Percentiles rank a stretch among this genome's conserved stretches.
Conservation (phyloP, 192 early-diverging fungal species). For the Lobosporangium transversale region DNA sequence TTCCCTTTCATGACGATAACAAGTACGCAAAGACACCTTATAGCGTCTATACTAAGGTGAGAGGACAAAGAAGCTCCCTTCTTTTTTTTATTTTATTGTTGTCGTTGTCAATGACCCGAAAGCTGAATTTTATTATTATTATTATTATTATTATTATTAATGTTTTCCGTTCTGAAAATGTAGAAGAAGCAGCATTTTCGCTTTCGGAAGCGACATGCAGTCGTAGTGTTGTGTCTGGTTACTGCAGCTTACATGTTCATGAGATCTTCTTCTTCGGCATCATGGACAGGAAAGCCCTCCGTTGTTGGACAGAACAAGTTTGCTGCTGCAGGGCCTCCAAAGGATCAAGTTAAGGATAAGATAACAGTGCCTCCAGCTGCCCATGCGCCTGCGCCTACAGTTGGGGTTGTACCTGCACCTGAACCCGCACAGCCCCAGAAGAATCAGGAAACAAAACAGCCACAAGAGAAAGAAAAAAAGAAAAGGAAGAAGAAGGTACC, state of each 20-base stretch:
- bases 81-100: not conserved
- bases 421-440: constrained; percentile 6
- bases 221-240: constrained; percentile 28
- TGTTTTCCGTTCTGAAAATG: not conserved
- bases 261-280: constrained; percentile 15
- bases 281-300: too few species aligned
- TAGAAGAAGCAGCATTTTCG: constrained; percentile 7
- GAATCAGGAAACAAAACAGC: constrained; percentile 12
- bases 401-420: not conserved
- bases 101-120: too few species aligned
- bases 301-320: too few species aligned
- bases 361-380: too few species aligned
- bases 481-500: constrained; percentile 43
- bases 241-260: constrained; percentile 36
- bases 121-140: too few species aligned
- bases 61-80: not conserved
- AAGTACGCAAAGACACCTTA: constrained; percentile 39
- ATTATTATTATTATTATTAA: not conserved
- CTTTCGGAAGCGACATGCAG: constrained; percentile 48
- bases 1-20: constrained; percentile 44
- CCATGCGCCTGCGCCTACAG: too few species aligned
- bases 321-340: not conserved
- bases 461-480: constrained; percentile 33
- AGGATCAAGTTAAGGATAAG: not conserved
- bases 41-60: constrained; percentile 26